Conservation (phyloP, 495 filamentous ascomycete species). For the Peziza echinospora region DNA sequence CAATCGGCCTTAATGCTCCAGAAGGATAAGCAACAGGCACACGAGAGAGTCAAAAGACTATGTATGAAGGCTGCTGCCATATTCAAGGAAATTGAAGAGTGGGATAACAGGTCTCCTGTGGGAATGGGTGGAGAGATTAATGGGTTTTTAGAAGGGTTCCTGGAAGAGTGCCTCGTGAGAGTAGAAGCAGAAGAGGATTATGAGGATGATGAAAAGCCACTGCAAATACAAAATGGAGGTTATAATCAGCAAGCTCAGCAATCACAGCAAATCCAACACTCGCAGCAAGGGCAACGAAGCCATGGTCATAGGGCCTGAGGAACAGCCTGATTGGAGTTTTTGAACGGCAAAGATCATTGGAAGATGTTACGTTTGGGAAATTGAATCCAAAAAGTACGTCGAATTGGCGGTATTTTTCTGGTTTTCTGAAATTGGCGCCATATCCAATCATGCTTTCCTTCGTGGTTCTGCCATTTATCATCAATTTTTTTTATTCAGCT, state of each 20-base stretch:
- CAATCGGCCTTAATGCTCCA: constrained; percentile 19
- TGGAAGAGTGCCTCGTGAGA: constrained; percentile 86
- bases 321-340: too few species aligned
- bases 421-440: not conserved
- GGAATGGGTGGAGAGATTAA: constrained; percentile 78
- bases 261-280: too few species aligned
- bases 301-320: not conserved
- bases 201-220: not conserved
- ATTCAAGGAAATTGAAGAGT: constrained; percentile 69
- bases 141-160: constrained; percentile 68
- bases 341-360: too few species aligned
- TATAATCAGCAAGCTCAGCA: not conserved
- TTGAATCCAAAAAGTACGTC: too few species aligned
- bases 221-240: not conserved
- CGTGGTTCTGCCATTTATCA: too few species aligned
- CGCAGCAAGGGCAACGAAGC: not conserved
- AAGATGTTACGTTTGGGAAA: too few species aligned
- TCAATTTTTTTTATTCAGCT: too few species aligned
- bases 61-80: constrained; percentile 53
- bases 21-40: constrained; percentile 48
- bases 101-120: constrained; percentile 61
- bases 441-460: too few species aligned
- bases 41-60: constrained; percentile 58
- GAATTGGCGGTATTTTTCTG: not conserved
- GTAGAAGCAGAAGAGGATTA: constrained; percentile 61